phyloP scores from a whole-genome alignment of 495 filamentous ascomycete species.

The Bacidia rubella region DNA sequence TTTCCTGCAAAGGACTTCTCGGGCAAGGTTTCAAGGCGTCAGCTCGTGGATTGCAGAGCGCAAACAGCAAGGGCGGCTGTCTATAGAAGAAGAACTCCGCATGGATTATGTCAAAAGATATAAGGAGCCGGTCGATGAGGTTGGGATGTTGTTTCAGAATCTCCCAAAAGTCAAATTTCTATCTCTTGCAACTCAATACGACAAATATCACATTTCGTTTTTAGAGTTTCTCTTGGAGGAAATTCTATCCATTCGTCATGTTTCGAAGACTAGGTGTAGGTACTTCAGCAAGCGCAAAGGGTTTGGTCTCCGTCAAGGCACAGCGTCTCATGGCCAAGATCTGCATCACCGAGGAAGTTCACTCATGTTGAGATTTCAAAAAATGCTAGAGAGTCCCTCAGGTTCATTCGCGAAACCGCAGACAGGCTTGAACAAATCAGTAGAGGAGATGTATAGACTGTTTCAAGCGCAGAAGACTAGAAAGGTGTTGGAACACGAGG shows the following conservation, averaged over 20 bases:
- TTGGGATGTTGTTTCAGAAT: conserved; percentile 8
- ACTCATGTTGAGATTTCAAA: not conserved
- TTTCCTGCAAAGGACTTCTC: conserved; percentile 7
- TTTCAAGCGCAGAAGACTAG: conserved; percentile 3
- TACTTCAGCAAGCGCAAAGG: not conserved
- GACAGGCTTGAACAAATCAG: conserved; percentile 2
- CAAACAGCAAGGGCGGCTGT: not conserved
- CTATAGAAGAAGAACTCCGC: conserved; percentile 4
- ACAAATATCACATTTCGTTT: not conserved
- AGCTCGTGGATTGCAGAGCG: conserved; percentile 3
- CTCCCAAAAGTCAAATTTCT: conserved; percentile 5
- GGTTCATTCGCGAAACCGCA: not conserved
- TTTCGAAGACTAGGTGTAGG: not conserved
- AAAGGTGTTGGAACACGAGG: conserved; percentile 1
- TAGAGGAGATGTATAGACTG: conserved; percentile 10
- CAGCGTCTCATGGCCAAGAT: not conserved
- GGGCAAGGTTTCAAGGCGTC: conserved; percentile 9
- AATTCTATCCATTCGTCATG: not conserved
- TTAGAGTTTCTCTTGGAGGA: conserved; percentile 7
- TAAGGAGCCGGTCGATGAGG: conserved; percentile 10
- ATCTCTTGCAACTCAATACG: not conserved
- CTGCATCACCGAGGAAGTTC: not conserved
- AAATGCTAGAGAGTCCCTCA: not conserved
- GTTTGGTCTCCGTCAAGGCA: not conserved
- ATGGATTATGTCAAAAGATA: conserved; percentile 6